Conservation (phyloP, 1,284 basidiomycete genomes). For the Cryptococcus sp. region DNA sequence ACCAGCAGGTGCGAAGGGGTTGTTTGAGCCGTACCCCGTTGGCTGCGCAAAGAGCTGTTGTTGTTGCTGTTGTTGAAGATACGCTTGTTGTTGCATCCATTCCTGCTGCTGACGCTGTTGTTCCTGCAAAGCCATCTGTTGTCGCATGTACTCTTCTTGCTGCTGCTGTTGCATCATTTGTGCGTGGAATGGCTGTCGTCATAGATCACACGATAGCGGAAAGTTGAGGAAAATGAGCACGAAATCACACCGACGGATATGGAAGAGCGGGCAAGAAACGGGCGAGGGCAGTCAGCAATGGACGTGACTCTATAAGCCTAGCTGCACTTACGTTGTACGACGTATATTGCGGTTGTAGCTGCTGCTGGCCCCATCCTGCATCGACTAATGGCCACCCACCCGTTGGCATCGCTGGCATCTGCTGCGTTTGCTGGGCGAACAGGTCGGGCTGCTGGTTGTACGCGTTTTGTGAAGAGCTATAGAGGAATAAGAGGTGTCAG, state of each 20-base stretch:
- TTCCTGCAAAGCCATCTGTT: conserved; percentile 50
- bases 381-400: conserved; percentile 63
- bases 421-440: conserved; percentile 41
- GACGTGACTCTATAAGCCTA: conserved; percentile 2
- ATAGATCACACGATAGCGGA: too few relatives aligned
- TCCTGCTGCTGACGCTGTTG: conserved; percentile 52
- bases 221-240: neutral
- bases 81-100: conserved; percentile 54
- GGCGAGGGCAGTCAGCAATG: neutral
- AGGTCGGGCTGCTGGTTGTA: conserved; percentile 46
- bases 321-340: conserved; percentile 50
- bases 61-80: conserved; percentile 59
- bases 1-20: conserved; percentile 72
- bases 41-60: conserved; percentile 58
- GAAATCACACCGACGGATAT: neutral
- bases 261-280: neutral
- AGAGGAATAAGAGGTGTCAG: conserved; percentile 7
- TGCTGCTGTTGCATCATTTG: conserved; percentile 53
- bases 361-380: conserved; percentile 53
- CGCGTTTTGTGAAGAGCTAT: conserved; percentile 38
- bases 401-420: conserved; percentile 42
- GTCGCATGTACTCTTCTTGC: conserved; percentile 53
- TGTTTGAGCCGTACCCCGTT: conserved; percentile 80
- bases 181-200: conserved; percentile 54
- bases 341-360: conserved; percentile 65